Evolutionary conservation across 495 filamentous ascomycete species (phyloP).

Genomic region (Penicillium egyptiacum): DNA sequence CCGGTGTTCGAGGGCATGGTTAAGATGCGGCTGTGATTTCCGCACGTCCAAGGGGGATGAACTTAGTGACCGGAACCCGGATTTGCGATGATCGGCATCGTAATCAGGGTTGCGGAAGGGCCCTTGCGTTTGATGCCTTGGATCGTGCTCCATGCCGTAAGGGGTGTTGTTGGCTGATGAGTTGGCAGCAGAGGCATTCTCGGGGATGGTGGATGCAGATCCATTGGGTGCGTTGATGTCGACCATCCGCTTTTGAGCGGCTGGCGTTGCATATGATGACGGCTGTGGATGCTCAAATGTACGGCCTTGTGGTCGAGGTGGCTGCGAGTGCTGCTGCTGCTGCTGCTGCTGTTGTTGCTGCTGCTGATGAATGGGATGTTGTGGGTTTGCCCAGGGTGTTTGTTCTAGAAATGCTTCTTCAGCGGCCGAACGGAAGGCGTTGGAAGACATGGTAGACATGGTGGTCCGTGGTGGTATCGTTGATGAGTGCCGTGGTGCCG

Average conservation of each 20-base stretch:
- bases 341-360: constrained; percentile 36
- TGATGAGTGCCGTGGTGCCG: constrained; percentile 29
- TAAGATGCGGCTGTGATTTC: constrained; percentile 40
- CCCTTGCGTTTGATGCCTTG: constrained; percentile 24
- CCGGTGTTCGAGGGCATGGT: constrained; percentile 30
- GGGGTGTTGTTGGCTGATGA: constrained; percentile 50
- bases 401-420: constrained; percentile 81
- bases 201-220: constrained; percentile 57
- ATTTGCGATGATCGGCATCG: constrained; percentile 36
- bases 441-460: constrained; percentile 42
- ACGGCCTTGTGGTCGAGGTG: constrained; percentile 38
- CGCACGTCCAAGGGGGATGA: constrained; percentile 49
- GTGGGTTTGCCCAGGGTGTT: constrained; percentile 85
- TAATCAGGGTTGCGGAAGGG: constrained; percentile 39
- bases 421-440: constrained; percentile 53
- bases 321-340: constrained; percentile 31
- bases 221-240: constrained; percentile 56
- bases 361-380: constrained; percentile 70
- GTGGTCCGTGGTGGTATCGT: constrained; percentile 31
- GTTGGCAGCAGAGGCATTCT: constrained; percentile 48
- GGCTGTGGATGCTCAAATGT: constrained; percentile 30
- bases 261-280: constrained; percentile 52
- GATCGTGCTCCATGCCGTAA: constrained; percentile 45
- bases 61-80: constrained; percentile 44
- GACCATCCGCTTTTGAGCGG: constrained; percentile 51